phyloP scores from a whole-genome alignment of 2,329 filamentous ascomycete species.

The Colletotrichum lini region DNA sequence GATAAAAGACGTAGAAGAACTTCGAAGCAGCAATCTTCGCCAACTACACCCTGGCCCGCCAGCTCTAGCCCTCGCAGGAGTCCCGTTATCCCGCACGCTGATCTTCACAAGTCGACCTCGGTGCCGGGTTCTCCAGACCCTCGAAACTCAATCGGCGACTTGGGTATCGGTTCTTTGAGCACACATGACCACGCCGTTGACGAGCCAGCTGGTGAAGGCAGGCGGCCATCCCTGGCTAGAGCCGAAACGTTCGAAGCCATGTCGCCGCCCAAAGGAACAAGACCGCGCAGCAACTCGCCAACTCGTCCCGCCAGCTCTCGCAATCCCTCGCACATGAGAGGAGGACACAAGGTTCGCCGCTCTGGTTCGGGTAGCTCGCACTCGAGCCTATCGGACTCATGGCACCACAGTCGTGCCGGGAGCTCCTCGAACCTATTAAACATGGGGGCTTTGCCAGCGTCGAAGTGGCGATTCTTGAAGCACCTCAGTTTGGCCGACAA shows the following conservation, averaged over 20 bases:
- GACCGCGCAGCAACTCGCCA: conserved; percentile 85
- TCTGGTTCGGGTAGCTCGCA: conserved; percentile 95
- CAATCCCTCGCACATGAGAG: conserved; percentile 77
- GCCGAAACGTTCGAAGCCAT: conserved; percentile 64
- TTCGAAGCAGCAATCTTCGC: conserved; percentile 87
- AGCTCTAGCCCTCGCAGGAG: conserved; percentile 72
- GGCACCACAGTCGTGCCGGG: conserved; percentile 71
- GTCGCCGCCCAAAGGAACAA: conserved; percentile 60
- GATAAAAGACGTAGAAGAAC: conserved; percentile 91
- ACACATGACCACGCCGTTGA: conserved; percentile 66
- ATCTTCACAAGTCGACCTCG: conserved; percentile 77
- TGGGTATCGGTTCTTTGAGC: conserved; percentile 73
- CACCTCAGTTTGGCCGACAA: conserved; percentile 95
- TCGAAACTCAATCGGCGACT: conserved; percentile 61
- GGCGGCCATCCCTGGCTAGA: conserved; percentile 61
- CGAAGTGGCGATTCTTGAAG: conserved; percentile 95
- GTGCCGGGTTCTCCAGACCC: conserved; percentile 75
- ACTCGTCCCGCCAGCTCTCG: conserved; percentile 82
- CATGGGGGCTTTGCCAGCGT: conserved; percentile 80
- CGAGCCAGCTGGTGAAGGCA: conserved; percentile 54
- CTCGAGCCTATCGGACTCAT: conserved; percentile 79
- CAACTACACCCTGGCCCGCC: conserved; percentile 78
- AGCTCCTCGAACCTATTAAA: conserved; percentile 85
- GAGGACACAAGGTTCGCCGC: conserved; percentile 82
- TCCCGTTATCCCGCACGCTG: conserved; percentile 74